A percentile compares a stretch with the other conserved stretches of the same genome.
Evolutionary conservation across 2,329 filamentous ascomycete species (phyloP).

Genomic region (Paraphaeosphaeria minitans): DNA sequence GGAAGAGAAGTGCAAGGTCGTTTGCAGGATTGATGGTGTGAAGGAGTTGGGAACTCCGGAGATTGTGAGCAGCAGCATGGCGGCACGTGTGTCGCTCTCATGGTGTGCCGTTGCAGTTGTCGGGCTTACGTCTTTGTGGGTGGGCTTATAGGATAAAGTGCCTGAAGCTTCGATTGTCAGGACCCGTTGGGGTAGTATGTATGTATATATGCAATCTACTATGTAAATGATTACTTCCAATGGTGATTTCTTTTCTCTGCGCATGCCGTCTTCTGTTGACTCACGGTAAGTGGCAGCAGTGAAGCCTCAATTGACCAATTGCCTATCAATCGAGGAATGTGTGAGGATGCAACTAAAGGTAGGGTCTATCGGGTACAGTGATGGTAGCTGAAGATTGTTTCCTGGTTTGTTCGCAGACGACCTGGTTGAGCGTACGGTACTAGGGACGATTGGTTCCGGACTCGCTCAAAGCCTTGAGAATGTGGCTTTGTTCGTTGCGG

Average conservation of each 20-base stretch:
- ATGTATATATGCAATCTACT: background rate
- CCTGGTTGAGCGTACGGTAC: background rate
- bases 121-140: conserved; percentile 25
- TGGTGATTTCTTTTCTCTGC: background rate
- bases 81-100: conserved; percentile 28
- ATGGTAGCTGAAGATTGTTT: background rate
- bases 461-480: background rate
- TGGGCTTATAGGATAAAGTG: conserved; percentile 21
- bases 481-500: background rate
- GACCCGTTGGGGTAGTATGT: background rate
- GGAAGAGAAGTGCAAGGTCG: conserved; percentile 37
- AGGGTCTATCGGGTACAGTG: background rate
- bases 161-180: background rate
- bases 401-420: background rate
- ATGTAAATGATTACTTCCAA: background rate
- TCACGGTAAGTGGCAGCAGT: no score
- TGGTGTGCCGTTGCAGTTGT: conserved; percentile 33
- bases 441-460: no score
- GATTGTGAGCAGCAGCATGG: conserved; percentile 30
- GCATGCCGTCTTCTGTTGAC: background rate
- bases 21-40: conserved; percentile 47
- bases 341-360: background rate
- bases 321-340: background rate
- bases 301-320: no score
- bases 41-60: conserved; percentile 42